Evolutionary conservation across 345 rosid genomes (phyloP).

Genomic region (Pistacia vera): DNA sequence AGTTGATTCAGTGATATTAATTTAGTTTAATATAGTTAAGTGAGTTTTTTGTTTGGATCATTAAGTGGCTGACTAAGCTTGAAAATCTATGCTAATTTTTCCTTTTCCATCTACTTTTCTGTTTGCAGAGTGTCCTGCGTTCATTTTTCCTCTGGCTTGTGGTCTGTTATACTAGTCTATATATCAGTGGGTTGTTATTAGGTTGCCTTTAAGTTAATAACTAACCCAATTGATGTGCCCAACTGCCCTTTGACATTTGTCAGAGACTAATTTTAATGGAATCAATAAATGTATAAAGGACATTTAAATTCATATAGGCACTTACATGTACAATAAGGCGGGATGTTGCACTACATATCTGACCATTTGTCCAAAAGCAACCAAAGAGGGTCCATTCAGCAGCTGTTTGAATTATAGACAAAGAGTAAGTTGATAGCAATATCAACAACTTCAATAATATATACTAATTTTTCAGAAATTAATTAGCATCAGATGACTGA

Average conservation of each 20-base stretch:
- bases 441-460: too few species aligned
- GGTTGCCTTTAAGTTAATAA: not conserved
- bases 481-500: too few species aligned
- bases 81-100: not conserved
- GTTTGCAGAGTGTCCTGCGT: not conserved
- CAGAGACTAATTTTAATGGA: too few species aligned
- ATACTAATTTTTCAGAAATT: too few species aligned
- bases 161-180: conserved; percentile 4
- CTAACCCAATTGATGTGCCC: too few species aligned
- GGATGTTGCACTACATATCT: conserved; percentile 98
- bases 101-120: not conserved
- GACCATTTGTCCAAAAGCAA: conserved; percentile 98
- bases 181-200: not conserved
- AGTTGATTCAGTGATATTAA: not conserved
- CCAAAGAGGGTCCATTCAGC: too few species aligned
- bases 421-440: too few species aligned
- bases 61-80: not conserved
- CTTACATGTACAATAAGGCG: conserved; percentile 90
- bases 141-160: not conserved
- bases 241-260: too few species aligned
- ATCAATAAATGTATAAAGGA: too few species aligned
- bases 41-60: conserved; percentile 1
- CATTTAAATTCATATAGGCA: too few species aligned
- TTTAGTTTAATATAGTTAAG: not conserved
- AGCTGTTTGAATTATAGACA: too few species aligned